These are phyloP conservation scores for Fusarium robinianum DNA, from an alignment of 2,329 filamentous ascomycete species.

Conservation along the genomic window DNA sequence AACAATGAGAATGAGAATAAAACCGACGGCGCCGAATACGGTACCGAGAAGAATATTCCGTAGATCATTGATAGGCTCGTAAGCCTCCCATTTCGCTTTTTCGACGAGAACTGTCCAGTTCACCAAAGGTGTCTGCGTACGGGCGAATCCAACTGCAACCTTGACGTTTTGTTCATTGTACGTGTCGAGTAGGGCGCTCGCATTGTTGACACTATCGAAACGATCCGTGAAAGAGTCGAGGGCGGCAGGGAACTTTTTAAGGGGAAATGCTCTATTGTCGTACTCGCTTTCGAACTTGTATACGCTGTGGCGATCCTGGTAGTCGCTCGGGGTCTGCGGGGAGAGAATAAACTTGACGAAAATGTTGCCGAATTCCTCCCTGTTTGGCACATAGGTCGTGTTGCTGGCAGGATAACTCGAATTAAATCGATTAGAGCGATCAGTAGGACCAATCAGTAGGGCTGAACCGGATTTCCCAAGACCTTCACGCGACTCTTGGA, in stretches of 20 bases:
- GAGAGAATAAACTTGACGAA: conserved; percentile 65
- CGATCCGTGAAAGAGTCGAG: conserved; percentile 61
- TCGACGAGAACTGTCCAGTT: conserved; percentile 86
- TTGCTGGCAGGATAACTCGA: conserved; percentile 51
- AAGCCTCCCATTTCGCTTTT: conserved; percentile 74
- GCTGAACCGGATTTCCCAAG: conserved; percentile 71
- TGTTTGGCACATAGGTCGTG: conserved; percentile 47
- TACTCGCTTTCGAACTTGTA: conserved; percentile 43
- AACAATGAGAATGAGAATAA: conserved; percentile 72
- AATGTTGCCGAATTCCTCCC: conserved; percentile 46
- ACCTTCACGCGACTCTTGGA: conserved; percentile 69
- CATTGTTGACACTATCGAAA: conserved; percentile 62
- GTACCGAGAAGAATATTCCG: conserved; percentile 81
- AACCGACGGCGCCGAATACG: conserved; percentile 79
- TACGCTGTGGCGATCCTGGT: conserved; percentile 53
- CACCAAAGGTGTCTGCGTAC: conserved; percentile 68
- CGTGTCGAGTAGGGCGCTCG: conserved; percentile 69
- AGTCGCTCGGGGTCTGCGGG: conserved; percentile 47
- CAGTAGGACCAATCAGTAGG: conserved; percentile 70
- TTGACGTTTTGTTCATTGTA: conserved; percentile 70
- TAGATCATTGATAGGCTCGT: conserved; percentile 73
- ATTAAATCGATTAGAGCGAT: conserved; percentile 67
- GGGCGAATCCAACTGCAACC: conserved; percentile 82
- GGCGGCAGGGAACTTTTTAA: conserved; percentile 66
- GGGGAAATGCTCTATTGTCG: conserved; percentile 58